These are phyloP conservation scores for Beauveria bassiana DNA, from an alignment of 2,329 filamentous ascomycete species.

Conservation along the genomic window DNA sequence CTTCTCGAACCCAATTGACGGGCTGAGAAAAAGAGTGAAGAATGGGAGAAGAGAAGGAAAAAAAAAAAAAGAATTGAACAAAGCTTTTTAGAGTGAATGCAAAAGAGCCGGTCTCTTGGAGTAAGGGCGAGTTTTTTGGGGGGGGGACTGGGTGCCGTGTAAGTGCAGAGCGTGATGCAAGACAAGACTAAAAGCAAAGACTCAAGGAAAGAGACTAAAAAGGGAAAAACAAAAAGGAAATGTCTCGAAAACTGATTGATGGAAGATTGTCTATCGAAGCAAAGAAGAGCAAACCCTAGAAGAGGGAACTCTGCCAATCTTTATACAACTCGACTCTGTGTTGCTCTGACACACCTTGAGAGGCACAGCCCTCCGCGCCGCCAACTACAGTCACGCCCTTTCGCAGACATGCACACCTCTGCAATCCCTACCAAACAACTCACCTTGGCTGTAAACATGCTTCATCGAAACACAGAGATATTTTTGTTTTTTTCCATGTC, in stretches of 20 bases:
- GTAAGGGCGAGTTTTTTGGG: background rate
- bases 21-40: background rate
- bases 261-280: background rate
- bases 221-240: slow-evolving; percentile 19
- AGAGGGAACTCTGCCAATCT: background rate
- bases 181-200: slow-evolving; percentile 14
- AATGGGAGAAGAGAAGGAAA: background rate
- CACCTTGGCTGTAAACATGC: too few species aligned
- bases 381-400: background rate
- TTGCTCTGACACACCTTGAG: background rate
- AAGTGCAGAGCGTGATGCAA: background rate
- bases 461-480: background rate
- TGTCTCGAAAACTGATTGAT: background rate
- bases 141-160: background rate
- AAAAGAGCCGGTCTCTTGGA: background rate
- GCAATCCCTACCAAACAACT: too few species aligned
- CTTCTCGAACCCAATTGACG: background rate
- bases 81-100: background rate
- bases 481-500: background rate
- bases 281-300: background rate
- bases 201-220: slow-evolving; percentile 21
- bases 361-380: background rate
- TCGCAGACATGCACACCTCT: background rate
- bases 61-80: background rate
- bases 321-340: background rate